These are phyloP conservation scores for Phytopythium boreale DNA, from an alignment of 352 stramenopile genomes.

Conservation along the genomic window DNA sequence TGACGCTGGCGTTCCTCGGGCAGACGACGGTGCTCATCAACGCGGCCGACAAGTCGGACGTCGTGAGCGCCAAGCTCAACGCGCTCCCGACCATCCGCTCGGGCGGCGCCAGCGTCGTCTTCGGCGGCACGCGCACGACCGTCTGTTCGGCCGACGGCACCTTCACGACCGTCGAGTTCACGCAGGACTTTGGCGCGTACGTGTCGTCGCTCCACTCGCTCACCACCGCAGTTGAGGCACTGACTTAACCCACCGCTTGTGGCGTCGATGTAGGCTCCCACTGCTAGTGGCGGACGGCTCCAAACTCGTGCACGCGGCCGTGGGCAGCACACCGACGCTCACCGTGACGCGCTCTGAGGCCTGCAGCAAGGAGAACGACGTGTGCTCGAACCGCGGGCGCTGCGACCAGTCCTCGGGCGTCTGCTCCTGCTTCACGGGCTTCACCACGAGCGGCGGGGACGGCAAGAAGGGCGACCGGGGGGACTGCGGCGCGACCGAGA, in stretches of 20 bases:
- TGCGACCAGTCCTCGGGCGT: conserved; percentile 76
- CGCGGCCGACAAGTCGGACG: conserved; percentile 52
- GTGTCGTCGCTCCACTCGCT: conserved; percentile 4
- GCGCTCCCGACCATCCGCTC: conserved; percentile 52
- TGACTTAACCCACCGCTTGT: not conserved
- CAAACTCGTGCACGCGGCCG: conserved; percentile 46
- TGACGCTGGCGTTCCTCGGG: conserved; percentile 63
- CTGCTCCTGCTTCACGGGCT: conserved; percentile 85
- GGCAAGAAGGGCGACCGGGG: conserved; percentile 51
- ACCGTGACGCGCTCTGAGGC: conserved; percentile 56
- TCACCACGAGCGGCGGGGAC: conserved; percentile 65
- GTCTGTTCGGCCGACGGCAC: conserved; percentile 66
- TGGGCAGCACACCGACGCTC: conserved; percentile 45
- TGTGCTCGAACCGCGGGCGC: conserved; percentile 65
- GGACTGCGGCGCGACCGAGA: conserved; percentile 61
- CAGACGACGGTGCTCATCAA: conserved; percentile 69
- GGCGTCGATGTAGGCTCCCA: conserved; percentile 28
- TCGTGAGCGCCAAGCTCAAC: conserved; percentile 66
- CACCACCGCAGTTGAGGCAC: no score
- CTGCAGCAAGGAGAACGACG: conserved; percentile 90
- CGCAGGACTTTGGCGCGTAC: conserved; percentile 70
- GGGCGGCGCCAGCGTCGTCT: conserved; percentile 44
- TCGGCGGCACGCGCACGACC: conserved; percentile 47
- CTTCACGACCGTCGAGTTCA: conserved; percentile 76
- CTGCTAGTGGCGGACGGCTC: conserved; percentile 72